Base-by-base conservation (phyloP, 352 stramenopile genomes). In the Globisporangium uncinulatum region DNA sequence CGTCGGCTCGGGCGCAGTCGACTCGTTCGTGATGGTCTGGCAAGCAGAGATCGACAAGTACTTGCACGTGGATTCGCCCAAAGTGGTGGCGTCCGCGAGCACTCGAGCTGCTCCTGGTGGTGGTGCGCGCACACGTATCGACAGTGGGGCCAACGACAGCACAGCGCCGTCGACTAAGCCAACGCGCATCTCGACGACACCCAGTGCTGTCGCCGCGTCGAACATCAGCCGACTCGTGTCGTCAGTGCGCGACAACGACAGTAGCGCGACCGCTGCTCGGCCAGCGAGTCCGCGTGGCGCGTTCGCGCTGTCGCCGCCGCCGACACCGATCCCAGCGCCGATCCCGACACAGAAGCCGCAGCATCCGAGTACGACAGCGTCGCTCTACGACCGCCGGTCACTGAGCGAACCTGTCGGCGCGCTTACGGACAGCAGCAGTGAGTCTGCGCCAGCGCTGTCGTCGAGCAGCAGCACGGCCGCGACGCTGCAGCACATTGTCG, bases 401-500 rank as follows among this genome's bases (percentile, higher is more conserved):
- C 48, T 53, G n/a, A 56, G 44, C 21, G 20, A 9, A 3, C 44
- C 21, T 43, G 32, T 62, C 52, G 17, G 54, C 20, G 11, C 4
- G 10, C 1, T 21, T 24, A 4, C 13, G 29, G 21, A 21, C 47
- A 31, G 0, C 51, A 11, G 43, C 31, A n/a, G n/a, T n/a, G 29
- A 44, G 42, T 3, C 24, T 24, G 37, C 20, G 17, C 31, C 24
- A 39, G 45, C 19, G 31, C 15, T 19, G 43, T 29, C 45, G 11
- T 47, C 67, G 50, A 71, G 72, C 42, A 69, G 32, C 32, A 37
- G 73, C 43, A 79, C 82, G 46, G 65, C 71, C 0, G 62, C 68
- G 45, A 93, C 87, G 20, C 70, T 96, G 39, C 82, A 97, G 52
- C 88, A 97, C 61, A 95, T 97, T 61, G 73, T 96, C 9, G 87